Evolutionary conservation across 2,329 filamentous ascomycete genomes (phyloP).

Genomic region (Fusarium palustre): DNA sequence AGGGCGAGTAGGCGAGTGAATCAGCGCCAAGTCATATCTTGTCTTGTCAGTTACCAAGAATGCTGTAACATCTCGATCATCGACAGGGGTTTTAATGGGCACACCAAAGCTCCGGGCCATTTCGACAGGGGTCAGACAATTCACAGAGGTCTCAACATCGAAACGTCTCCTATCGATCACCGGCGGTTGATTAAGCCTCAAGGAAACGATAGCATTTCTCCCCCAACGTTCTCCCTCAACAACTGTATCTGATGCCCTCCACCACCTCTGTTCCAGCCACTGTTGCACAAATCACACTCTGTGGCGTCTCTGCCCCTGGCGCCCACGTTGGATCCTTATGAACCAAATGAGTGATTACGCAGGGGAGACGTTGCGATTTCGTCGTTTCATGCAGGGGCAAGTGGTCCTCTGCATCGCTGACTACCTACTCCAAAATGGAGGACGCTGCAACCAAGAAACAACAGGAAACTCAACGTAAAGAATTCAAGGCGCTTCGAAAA

Average conservation of each 20-base stretch:
- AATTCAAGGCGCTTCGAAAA: not conserved
- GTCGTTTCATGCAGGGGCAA: conserved; percentile 41
- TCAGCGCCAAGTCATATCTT: conserved; percentile 14
- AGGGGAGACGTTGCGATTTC: conserved; percentile 18
- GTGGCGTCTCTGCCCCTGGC: conserved; percentile 31
- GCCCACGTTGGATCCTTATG: conserved; percentile 32
- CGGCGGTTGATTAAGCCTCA: conserved; percentile 20
- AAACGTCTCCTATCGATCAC: conserved; percentile 8
- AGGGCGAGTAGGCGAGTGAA: not conserved
- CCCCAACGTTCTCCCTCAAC: not conserved
- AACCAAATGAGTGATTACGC: conserved; percentile 8
- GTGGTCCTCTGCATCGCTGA: conserved; percentile 19
- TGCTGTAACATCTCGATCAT: conserved; percentile 15
- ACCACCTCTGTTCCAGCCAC: conserved; percentile 15
- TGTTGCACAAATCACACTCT: conserved; percentile 20
- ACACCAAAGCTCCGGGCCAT: conserved; percentile 18
- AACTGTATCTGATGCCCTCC: conserved; percentile 1
- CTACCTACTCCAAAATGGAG: conserved; percentile 18
- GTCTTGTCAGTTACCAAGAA: conserved; percentile 3
- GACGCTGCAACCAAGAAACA: conserved; percentile 17
- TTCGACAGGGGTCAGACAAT: conserved; percentile 4
- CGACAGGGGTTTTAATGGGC: conserved; percentile 24
- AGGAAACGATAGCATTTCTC: not conserved
- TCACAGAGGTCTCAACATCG: conserved; percentile 1
- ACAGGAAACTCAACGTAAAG: conserved; percentile 1